phyloP scores from a whole-genome alignment of 495 filamentous ascomycete species.

The Gamarada debralockiae region DNA sequence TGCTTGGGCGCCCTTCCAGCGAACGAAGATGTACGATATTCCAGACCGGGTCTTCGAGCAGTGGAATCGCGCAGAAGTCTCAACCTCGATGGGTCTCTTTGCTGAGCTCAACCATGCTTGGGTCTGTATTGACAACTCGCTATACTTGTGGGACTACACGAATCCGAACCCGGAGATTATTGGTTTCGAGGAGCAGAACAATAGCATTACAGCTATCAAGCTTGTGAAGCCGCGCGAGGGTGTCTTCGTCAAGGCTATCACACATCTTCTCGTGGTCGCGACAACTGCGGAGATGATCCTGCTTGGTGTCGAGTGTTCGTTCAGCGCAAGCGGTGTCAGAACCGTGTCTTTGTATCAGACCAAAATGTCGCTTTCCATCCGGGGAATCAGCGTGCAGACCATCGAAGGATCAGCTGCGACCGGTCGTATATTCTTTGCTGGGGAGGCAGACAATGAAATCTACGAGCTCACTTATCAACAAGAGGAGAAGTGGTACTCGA shows the following conservation, averaged over 20 bases:
- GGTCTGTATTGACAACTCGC: slow-evolving; percentile 89
- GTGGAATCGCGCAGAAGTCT: slow-evolving; percentile 77
- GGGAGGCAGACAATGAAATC: slow-evolving; percentile 75
- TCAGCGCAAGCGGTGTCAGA: slow-evolving; percentile 56
- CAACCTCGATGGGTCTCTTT: slow-evolving; percentile 88
- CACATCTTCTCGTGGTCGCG: slow-evolving; percentile 81
- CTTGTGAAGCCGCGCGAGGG: slow-evolving; percentile 73
- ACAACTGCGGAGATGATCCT: slow-evolving; percentile 80
- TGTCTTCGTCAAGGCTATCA: slow-evolving; percentile 82
- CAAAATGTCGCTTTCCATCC: slow-evolving; percentile 68
- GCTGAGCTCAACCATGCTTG: slow-evolving; percentile 91
- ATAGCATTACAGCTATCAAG: slow-evolving; percentile 81
- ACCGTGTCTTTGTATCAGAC: slow-evolving; percentile 79
- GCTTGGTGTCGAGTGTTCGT: slow-evolving; percentile 64
- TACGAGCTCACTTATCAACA: slow-evolving; percentile 94
- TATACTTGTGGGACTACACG: slow-evolving; percentile 98
- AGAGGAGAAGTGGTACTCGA: slow-evolving; percentile 93
- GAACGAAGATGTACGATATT: slow-evolving; percentile 73
- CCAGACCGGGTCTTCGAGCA: slow-evolving; percentile 87
- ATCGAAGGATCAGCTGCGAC: slow-evolving; percentile 72
- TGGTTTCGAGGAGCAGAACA: slow-evolving; percentile 83
- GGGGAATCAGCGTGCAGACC: slow-evolving; percentile 65
- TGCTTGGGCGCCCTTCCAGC: slow-evolving; percentile 88
- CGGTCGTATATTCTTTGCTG: slow-evolving; percentile 89
- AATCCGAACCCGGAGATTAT: slow-evolving; percentile 81